Percentiles rank a stretch among this genome's conserved stretches.
These are phyloP conservation scores for Halophytophthora polymorphica DNA, from an alignment of 352 stramenopile species.

Conservation along the genomic window DNA sequence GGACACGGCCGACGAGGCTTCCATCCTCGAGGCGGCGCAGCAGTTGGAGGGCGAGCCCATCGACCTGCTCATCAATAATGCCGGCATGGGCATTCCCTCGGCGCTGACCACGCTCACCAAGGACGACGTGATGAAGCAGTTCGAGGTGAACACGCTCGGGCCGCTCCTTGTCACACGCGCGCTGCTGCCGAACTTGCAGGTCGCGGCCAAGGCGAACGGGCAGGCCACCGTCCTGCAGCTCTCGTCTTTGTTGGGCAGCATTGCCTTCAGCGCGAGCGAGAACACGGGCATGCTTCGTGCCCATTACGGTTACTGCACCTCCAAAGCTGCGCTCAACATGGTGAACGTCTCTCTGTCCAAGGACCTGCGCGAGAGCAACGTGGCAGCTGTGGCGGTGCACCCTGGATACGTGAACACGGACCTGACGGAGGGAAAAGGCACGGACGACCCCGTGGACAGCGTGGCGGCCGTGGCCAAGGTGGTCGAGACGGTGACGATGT, in stretches of 20 bases:
- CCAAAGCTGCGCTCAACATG: slow-evolving; percentile 68
- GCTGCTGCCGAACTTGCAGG: slow-evolving; percentile 38
- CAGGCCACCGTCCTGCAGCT: slow-evolving; percentile 40
- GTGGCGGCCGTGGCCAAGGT: slow-evolving; percentile 24
- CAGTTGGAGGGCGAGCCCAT: slow-evolving; percentile 40
- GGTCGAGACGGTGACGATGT: slow-evolving; percentile 15
- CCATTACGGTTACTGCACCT: slow-evolving; percentile 56
- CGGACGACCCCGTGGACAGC: slow-evolving; percentile 17
- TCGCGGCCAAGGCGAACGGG: slow-evolving; percentile 26
- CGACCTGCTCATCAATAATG: slow-evolving; percentile 65
- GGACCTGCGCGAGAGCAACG: slow-evolving; percentile 32
- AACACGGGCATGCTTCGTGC: slow-evolving; percentile 11
- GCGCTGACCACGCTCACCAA: slow-evolving; percentile 31
- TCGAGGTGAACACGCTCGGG: slow-evolving; percentile 56
- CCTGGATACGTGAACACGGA: slow-evolving; percentile 39
- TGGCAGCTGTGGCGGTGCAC: slow-evolving; percentile 29
- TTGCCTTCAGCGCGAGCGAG: slow-evolving; percentile 31
- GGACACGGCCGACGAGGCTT: slow-evolving; percentile 41
- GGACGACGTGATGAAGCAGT: slow-evolving; percentile 41
- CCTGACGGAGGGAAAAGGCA: slow-evolving; percentile 24
- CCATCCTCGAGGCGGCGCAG: slow-evolving; percentile 32
- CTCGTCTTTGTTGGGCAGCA: slow-evolving; percentile 46
- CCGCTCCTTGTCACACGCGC: slow-evolving; percentile 49
- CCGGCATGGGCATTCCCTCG: slow-evolving; percentile 27
- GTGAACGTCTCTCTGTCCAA: slow-evolving; percentile 36